A percentile compares a stretch with the other conserved stretches of the same genome.
phyloP scores from a whole-genome alignment of 2,329 filamentous ascomycete genomes.

The Graphilbum sp. region DNA sequence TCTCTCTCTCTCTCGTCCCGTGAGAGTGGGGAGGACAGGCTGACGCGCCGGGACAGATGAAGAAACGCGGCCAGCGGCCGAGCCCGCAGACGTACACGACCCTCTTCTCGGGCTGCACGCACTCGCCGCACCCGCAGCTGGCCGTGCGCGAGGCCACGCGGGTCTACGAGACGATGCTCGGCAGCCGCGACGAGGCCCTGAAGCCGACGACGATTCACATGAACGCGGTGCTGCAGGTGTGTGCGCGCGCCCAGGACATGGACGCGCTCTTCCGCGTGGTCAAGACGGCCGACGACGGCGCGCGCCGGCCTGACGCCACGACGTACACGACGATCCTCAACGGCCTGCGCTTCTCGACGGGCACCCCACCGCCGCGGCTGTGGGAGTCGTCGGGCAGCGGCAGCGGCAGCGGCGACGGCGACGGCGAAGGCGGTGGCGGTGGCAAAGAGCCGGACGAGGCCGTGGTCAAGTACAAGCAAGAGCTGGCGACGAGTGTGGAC shows the following conservation, averaged over 20 bases:
- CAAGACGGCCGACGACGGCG: slow-evolving; percentile 49
- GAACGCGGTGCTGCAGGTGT: slow-evolving; percentile 78
- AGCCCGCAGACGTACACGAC: slow-evolving; percentile 73
- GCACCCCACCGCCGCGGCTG: slow-evolving; percentile 14
- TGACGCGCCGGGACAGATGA: too few species aligned
- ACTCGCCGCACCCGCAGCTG: slow-evolving; percentile 37
- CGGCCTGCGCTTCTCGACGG: slow-evolving; percentile 41
- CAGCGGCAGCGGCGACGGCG: neutral
- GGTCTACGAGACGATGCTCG: slow-evolving; percentile 61
- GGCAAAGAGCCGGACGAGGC: neutral
- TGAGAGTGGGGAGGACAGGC: too few species aligned
- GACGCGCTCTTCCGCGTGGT: slow-evolving; percentile 67
- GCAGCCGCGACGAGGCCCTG: slow-evolving; percentile 34
- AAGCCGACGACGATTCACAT: slow-evolving; percentile 66
- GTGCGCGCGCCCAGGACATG: slow-evolving; percentile 55
- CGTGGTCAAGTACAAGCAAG: slow-evolving; percentile 8
- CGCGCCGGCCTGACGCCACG: slow-evolving; percentile 45
- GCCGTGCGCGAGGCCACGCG: slow-evolving; percentile 53
- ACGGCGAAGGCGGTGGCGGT: neutral
- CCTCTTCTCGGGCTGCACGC: slow-evolving; percentile 59
- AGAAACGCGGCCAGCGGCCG: slow-evolving; percentile 71
- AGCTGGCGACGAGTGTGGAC: slow-evolving; percentile 32
- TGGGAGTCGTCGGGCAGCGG: slow-evolving; percentile 12
- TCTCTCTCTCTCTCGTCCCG: too few species aligned
- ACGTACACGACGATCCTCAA: slow-evolving; percentile 79